phyloP scores from a whole-genome alignment of 805 yeast genomes.

The Ogataea dorogensis region DNA sequence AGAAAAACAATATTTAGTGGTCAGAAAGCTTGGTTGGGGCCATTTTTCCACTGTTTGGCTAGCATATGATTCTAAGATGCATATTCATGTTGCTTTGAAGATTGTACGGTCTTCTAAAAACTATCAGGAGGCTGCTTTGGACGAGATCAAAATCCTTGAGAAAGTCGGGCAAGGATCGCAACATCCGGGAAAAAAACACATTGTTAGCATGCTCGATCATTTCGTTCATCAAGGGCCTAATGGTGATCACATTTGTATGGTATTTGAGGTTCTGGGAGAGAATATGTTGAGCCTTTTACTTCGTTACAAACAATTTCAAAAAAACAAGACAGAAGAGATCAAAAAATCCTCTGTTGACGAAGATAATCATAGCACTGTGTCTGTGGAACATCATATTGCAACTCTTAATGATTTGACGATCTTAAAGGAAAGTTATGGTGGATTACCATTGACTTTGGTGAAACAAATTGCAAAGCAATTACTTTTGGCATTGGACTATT shows the following conservation, averaged over 20 bases:
- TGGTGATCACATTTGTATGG: slow-evolving; percentile 66
- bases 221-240: slow-evolving; percentile 59
- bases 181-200: slow-evolving; percentile 51
- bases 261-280: slow-evolving; percentile 64
- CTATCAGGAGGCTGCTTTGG: slow-evolving; percentile 63
- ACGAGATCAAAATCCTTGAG: slow-evolving; percentile 54
- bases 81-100: slow-evolving; percentile 58
- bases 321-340: slow-evolving; percentile 30
- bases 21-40: slow-evolving; percentile 69
- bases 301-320: slow-evolving; percentile 43
- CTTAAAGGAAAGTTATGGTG: slow-evolving; percentile 44
- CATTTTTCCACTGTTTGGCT: slow-evolving; percentile 74
- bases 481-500: slow-evolving; percentile 52
- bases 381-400: slow-evolving; percentile 24
- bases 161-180: slow-evolving; percentile 31
- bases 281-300: slow-evolving; percentile 50
- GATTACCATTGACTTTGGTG: slow-evolving; percentile 52
- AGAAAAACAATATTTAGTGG: slow-evolving; percentile 43
- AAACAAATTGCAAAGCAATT: slow-evolving; percentile 58
- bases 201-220: slow-evolving; percentile 54
- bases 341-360: slow-evolving; percentile 16
- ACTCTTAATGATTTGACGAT: slow-evolving; percentile 35
- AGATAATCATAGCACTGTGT: slow-evolving; percentile 6
- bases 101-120: slow-evolving; percentile 53
- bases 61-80: slow-evolving; percentile 40